Evolutionary conservation across 768 basidiomycete genomes (phyloP).

Genomic region (Pisolithus orientalis): DNA sequence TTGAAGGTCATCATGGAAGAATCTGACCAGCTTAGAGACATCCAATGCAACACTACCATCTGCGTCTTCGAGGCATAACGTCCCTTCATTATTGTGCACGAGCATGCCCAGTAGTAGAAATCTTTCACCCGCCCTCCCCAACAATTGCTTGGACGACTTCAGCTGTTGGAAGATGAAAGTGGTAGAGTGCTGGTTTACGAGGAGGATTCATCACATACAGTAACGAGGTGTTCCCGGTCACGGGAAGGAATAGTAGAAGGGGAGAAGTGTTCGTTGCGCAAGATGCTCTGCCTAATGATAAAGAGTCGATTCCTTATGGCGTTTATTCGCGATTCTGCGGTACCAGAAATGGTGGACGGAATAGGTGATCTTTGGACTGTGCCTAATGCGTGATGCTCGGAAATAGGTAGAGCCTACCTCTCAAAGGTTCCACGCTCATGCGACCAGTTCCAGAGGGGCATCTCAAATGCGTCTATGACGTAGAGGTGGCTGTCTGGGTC

Average conservation of each 20-base stretch:
- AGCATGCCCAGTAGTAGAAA: constrained; percentile 95
- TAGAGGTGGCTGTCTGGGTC: constrained; percentile 80
- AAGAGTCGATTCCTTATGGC: constrained; percentile 82
- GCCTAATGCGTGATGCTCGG: constrained; percentile 3
- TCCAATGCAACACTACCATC: constrained; percentile 89
- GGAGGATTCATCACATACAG: constrained; percentile 43
- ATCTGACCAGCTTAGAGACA: constrained; percentile 70
- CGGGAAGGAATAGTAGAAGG: constrained; percentile 89
- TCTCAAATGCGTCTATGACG: constrained; percentile 87
- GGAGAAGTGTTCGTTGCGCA: constrained; percentile 96
- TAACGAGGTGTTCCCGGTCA: constrained; percentile 82
- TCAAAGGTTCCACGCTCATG: constrained; percentile 82
- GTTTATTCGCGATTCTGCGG: constrained; percentile 73
- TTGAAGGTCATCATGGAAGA: neutral
- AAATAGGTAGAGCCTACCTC: constrained; percentile 43
- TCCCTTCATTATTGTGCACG: constrained; percentile 82
- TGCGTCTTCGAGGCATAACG: constrained; percentile 85
- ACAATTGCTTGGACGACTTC: constrained; percentile 91
- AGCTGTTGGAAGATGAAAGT: constrained; percentile 43
- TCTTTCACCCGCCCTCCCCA: constrained; percentile 83
- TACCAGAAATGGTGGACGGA: constrained; percentile 68
- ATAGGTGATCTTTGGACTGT: constrained; percentile 33
- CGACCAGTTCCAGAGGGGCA: constrained; percentile 94
- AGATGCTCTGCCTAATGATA: constrained; percentile 87
- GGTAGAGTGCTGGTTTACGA: constrained; percentile 11